Percentiles rank a stretch among this genome's conserved stretches.
These are phyloP conservation scores for Zasmidium angulare DNA, from an alignment of 2,329 filamentous ascomycete species.

Conservation along the genomic window DNA sequence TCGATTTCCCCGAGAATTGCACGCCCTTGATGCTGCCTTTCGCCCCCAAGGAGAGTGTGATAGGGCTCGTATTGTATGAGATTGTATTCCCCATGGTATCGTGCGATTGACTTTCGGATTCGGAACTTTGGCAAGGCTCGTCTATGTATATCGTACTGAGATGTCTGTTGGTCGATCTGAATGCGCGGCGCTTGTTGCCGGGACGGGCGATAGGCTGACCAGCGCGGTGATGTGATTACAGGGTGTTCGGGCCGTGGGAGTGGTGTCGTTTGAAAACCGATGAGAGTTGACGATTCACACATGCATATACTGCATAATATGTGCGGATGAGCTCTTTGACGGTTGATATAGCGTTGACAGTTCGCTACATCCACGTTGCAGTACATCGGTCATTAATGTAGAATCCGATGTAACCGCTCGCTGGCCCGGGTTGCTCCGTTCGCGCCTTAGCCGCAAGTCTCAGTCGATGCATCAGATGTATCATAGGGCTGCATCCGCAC, in stretches of 20 bases:
- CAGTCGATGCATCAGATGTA: too few relatives aligned
- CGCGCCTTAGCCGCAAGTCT: too few relatives aligned
- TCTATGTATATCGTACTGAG: background rate
- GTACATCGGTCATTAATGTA: too few relatives aligned
- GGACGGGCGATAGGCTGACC: background rate
- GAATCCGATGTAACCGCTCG: too few relatives aligned
- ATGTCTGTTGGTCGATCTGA: background rate
- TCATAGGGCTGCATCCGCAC: too few relatives aligned
- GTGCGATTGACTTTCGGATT: background rate
- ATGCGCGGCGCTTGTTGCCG: too few relatives aligned
- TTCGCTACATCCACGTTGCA: too few relatives aligned
- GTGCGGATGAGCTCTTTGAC: too few relatives aligned
- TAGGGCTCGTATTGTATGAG: conserved; percentile 1
- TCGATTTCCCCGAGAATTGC: conserved; percentile 1
- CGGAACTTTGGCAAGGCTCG: too few relatives aligned
- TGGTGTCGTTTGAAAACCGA: background rate
- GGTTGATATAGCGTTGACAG: too few relatives aligned
- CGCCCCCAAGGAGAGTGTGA: background rate
- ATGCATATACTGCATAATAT: background rate
- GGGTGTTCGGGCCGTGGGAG: background rate
- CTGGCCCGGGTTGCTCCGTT: too few relatives aligned
- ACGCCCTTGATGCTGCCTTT: conserved; percentile 6
- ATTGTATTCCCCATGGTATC: conserved; percentile 6
- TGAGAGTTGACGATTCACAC: background rate
- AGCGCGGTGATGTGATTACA: background rate